These are phyloP conservation scores for Galerina sulciceps DNA, from an alignment of 768 basidiomycete species.

Conservation along the genomic window DNA sequence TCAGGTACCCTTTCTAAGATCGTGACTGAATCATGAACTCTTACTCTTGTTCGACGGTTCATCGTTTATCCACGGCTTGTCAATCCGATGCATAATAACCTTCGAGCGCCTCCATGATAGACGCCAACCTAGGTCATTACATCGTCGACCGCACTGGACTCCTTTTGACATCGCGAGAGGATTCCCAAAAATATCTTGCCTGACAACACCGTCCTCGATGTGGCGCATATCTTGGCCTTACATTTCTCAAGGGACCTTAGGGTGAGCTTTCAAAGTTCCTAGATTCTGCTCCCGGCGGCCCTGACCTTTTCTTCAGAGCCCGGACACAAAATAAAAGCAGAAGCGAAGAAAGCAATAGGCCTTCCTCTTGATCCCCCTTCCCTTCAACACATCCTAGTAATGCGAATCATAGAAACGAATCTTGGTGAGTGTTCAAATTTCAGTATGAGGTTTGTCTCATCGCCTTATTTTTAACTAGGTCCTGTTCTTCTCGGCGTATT, in stretches of 20 bases:
- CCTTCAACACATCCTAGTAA: background rate
- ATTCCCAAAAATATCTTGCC: background rate
- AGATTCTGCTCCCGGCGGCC: too few relatives aligned
- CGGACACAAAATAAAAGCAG: too few relatives aligned
- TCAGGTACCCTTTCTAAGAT: too few relatives aligned
- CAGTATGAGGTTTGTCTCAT: background rate
- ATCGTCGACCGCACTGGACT: background rate
- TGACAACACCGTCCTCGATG: background rate
- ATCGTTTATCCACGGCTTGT: too few relatives aligned
- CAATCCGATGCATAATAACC: too few relatives aligned
- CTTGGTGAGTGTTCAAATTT: background rate
- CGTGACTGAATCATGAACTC: too few relatives aligned
- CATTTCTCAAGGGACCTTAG: too few relatives aligned
- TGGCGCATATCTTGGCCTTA: background rate
- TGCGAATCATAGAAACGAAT: conserved; percentile 1
- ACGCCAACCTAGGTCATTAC: too few relatives aligned
- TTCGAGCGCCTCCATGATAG: too few relatives aligned
- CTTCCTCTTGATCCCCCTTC: background rate
- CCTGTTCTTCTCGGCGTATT: conserved; percentile 4
- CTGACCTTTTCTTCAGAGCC: too few relatives aligned
- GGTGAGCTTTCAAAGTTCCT: too few relatives aligned
- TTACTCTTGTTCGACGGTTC: too few relatives aligned
- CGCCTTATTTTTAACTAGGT: background rate
- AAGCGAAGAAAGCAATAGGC: background rate
- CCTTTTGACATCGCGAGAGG: background rate